Evolutionary conservation across 2,329 filamentous ascomycete genomes (phyloP).

Genomic region (Cytospora paraplurivora): DNA sequence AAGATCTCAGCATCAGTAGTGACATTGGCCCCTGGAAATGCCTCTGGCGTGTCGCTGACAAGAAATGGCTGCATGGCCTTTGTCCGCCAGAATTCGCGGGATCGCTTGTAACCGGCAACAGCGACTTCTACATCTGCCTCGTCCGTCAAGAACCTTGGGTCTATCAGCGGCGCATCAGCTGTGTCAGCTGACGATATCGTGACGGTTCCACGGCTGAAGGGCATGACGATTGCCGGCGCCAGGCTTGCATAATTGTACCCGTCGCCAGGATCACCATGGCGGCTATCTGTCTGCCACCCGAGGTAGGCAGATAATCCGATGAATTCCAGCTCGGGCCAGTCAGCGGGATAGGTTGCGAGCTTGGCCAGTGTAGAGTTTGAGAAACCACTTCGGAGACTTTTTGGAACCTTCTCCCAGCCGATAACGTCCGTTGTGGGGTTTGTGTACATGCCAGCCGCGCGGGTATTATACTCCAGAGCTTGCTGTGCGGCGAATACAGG

Average conservation of each 20-base stretch:
- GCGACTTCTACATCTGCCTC: constrained; percentile 20
- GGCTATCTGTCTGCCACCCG: too few species aligned
- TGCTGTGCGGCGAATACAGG: too few species aligned
- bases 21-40: constrained; percentile 39
- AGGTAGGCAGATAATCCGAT: too few species aligned
- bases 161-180: constrained; percentile 34
- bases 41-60: constrained; percentile 35
- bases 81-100: constrained; percentile 33
- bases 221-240: background rate
- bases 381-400: too few species aligned
- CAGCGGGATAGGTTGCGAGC: too few species aligned
- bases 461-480: too few species aligned
- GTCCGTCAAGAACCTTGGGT: constrained; percentile 41
- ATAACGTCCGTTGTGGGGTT: too few species aligned
- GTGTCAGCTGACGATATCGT: constrained; percentile 39
- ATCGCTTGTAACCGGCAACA: constrained; percentile 33
- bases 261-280: too few species aligned
- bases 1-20: constrained; percentile 32
- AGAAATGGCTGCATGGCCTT: constrained; percentile 19
- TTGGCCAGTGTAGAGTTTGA: too few species aligned
- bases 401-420: too few species aligned
- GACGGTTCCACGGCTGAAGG: constrained; percentile 40
- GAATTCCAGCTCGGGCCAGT: too few species aligned
- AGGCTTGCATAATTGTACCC: constrained; percentile 3
- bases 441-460: too few species aligned